Conservation (phyloP, 495 filamentous ascomycete species). For the Talaromyces ruber region DNA sequence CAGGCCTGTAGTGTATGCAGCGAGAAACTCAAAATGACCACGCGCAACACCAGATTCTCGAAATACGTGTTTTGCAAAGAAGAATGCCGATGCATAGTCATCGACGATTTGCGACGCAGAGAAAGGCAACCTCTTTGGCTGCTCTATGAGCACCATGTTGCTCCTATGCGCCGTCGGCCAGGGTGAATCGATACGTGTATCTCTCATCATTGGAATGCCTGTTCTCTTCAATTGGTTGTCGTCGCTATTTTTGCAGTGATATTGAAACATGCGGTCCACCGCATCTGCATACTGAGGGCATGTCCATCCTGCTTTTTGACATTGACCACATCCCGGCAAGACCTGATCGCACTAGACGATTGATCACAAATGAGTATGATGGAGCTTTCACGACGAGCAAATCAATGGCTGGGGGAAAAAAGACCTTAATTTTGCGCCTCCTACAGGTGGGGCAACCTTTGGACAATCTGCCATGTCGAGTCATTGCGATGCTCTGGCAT, state of each 20-base stretch:
- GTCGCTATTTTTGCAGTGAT: not conserved
- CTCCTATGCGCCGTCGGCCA: not conserved
- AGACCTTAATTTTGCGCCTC: constrained; percentile 3
- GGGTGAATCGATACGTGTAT: not conserved
- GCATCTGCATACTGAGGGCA: constrained; percentile 2
- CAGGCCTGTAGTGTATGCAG: not conserved
- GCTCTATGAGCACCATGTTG: not conserved
- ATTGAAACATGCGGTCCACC: constrained; percentile 2
- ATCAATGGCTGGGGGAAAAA: not conserved
- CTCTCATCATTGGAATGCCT: not conserved
- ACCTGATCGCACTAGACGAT: constrained; percentile 1
- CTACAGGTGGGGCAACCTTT: not conserved
- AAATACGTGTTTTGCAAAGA: not conserved
- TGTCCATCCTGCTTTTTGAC: not conserved
- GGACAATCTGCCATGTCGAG: not conserved
- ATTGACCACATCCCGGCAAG: not conserved
- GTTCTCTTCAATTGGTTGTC: not conserved
- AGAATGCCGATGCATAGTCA: not conserved
- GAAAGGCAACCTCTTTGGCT: not conserved
- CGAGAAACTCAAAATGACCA: not conserved
- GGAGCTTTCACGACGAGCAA: not conserved
- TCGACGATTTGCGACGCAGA: not conserved
- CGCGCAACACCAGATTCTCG: not conserved
- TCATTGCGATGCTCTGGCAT: not conserved
- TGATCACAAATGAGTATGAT: not conserved